Conservation (phyloP, 2,329 filamentous ascomycete species). For the Leptographium flavum region DNA sequence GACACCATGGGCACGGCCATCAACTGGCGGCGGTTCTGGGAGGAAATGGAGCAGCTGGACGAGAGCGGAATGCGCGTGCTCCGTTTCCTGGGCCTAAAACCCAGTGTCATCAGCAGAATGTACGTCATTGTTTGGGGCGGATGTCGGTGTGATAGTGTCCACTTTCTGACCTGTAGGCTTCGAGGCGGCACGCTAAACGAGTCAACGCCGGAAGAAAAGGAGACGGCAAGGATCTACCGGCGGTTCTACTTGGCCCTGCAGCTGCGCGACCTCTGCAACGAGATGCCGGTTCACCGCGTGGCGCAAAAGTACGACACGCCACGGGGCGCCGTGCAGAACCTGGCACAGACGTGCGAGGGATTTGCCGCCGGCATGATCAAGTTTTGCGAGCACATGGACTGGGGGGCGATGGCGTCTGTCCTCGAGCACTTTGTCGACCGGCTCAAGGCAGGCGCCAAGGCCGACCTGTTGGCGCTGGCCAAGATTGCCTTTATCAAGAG, state of each 20-base stretch:
- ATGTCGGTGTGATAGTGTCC: neutral
- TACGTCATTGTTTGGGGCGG: conserved; percentile 19
- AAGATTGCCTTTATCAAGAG: conserved; percentile 66
- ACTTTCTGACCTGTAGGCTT: conserved; percentile 30
- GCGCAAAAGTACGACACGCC: conserved; percentile 57
- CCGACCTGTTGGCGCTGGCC: conserved; percentile 56
- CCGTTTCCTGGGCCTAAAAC: conserved; percentile 53
- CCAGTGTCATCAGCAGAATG: conserved; percentile 52
- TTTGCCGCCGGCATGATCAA: conserved; percentile 70
- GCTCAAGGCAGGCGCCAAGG: conserved; percentile 55
- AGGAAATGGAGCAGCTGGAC: conserved; percentile 55
- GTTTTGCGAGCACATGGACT: conserved; percentile 65
- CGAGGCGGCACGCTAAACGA: conserved; percentile 53
- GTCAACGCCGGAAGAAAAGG: conserved; percentile 43
- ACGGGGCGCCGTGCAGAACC: conserved; percentile 55
- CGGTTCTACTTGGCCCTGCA: conserved; percentile 65
- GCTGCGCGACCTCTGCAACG: conserved; percentile 66
- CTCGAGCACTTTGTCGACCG: conserved; percentile 65
- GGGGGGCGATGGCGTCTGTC: conserved; percentile 57
- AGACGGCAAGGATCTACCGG: conserved; percentile 48
- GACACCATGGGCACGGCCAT: conserved; percentile 30
- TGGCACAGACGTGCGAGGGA: conserved; percentile 62
- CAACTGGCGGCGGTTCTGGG: conserved; percentile 60
- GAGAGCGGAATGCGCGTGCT: conserved; percentile 59
- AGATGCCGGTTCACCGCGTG: conserved; percentile 55